Percentiles rank a stretch among this genome's conserved stretches.
These are phyloP conservation scores for Colletotrichum horii DNA, from an alignment of 2,329 filamentous ascomycete genomes.

Conservation along the genomic window DNA sequence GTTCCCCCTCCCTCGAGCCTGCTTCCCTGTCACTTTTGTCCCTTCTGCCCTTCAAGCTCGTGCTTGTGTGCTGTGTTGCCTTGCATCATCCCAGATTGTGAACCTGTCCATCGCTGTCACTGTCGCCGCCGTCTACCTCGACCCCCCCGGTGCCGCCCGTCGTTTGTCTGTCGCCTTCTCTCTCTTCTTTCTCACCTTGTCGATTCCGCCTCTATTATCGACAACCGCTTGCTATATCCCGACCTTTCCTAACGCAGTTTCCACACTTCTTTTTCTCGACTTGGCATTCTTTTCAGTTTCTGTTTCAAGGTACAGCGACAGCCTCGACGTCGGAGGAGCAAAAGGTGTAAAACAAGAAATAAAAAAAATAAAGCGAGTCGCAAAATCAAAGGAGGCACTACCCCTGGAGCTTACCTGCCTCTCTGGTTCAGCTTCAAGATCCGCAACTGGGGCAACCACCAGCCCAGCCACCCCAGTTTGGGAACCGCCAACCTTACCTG, in stretches of 20 bases:
- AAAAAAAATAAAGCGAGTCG: neutral
- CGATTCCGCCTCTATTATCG: neutral
- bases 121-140: conserved; percentile 73
- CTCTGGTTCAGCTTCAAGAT: conserved; percentile 17
- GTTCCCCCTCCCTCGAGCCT: neutral
- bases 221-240: neutral
- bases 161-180: neutral
- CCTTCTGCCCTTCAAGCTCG: neutral
- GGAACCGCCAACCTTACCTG: conserved; percentile 8
- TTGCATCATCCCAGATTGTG: conserved; percentile 18
- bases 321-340: neutral
- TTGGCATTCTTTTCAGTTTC: neutral
- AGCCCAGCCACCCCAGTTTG: conserved; percentile 21
- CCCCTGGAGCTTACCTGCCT: conserved; percentile 5
- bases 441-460: conserved; percentile 14
- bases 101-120: neutral
- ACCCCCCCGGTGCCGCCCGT: conserved; percentile 56
- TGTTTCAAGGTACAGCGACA: neutral
- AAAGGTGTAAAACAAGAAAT: neutral
- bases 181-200: neutral
- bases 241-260: neutral
- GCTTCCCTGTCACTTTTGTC: neutral
- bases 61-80: neutral
- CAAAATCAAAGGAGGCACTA: neutral
- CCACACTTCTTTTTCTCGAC: neutral